Evolutionary conservation across 352 stramenopile species (phyloP), one percentile per base, ranked within the genome.

Genomic region (Phytophthora meadii): DNA sequence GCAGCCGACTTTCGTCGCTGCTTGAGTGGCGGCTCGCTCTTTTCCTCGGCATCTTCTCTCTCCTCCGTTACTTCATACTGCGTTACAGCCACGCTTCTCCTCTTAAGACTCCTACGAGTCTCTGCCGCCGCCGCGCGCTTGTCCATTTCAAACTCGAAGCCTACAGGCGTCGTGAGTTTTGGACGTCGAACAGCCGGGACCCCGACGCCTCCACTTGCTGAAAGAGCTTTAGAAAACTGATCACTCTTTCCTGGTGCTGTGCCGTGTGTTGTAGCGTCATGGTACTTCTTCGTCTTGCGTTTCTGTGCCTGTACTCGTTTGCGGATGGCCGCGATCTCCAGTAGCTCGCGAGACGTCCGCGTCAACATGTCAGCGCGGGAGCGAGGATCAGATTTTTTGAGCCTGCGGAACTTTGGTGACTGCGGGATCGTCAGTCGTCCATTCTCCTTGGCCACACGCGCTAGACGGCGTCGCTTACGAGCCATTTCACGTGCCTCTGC

Each of bases 91-190:
- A 66, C 51, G 24, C 63, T 79, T 25, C 73, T 74, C 17, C 72
- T 68, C 54, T 82, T 80, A 7, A 67, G 17, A 28, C 54, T 74
- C 44, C 60, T 73, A 19, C 67, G 64, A 25, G 61, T 42, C 27
- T 65, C 54, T 66, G 77, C 81, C 53, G 54, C 50, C 5, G 50
- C 72, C 9, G 72, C 79, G 14, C 82, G 80, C 61, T 88, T 92
- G 61, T 93, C 82, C 28, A 85, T 84, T 57, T 88, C 77, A 58
- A 93, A 81, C 24, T 81, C 70, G 46, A 93, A 93, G 24, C 71
- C 82, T 30, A 90, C 64, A 9, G 84, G 84, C 45, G 71, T 84
- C 25, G 84, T 93, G 10, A 93, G 79, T 47, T 86, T 84, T 40
- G 78, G 72, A 36, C 77, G 84, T 53, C 84, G 80, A 60, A 93